Evolutionary conservation across 208 protist genomes (phyloP), one percentile per base, ranked within the genome.

Genomic region (Balamuthia mandrillaris): DNA sequence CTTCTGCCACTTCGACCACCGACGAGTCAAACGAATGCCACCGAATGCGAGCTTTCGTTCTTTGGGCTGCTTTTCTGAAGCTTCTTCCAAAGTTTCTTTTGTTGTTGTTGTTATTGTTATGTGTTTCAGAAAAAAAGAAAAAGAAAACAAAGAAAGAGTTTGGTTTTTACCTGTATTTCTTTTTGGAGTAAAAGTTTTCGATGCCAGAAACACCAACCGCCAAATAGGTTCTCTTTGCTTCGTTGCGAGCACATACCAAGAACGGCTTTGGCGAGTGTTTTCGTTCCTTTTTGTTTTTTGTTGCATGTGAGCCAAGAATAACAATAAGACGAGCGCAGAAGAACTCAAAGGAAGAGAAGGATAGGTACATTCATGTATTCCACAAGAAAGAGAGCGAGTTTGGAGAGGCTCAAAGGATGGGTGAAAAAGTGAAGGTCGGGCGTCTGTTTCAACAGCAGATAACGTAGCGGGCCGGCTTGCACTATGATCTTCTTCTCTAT

Each of bases 361-460:
- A 4, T 2, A 2, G 18, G 70, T 58, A 79, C 70, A 49, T 79
- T 79, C 27, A 79, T 31, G 47, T 79, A 79, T 58, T 79, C 70
- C 33, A 79, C 70, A 37, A 79, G 70, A 37, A 79, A 79, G 14
- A 79, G 70, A 18, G 70, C 70, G 47, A 79, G 70, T 49, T 58
- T 54, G 0, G 47, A 10, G 5, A 79, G 70, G 21, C 47, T 49
- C 6, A 79, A 37, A 42, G 70, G 70, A 18, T 79, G 70, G 47
- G 58, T 79, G 70, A 79, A 79, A 33, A 60, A 79, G 70, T 79
- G 52, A 5, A 60, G 41, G 47, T 79, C 70, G 33, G 70, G 70
- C n/a, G 70, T 79, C 24, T 79, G 70, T 14, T 79, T 42, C 14
- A 79, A 29, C 41, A 79, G 52, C 2, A 49, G 52, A 49, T 79